Evolutionary conservation across 192 early-diverging fungal species (phyloP).

Genomic region (Nowakowskiella sp.): DNA sequence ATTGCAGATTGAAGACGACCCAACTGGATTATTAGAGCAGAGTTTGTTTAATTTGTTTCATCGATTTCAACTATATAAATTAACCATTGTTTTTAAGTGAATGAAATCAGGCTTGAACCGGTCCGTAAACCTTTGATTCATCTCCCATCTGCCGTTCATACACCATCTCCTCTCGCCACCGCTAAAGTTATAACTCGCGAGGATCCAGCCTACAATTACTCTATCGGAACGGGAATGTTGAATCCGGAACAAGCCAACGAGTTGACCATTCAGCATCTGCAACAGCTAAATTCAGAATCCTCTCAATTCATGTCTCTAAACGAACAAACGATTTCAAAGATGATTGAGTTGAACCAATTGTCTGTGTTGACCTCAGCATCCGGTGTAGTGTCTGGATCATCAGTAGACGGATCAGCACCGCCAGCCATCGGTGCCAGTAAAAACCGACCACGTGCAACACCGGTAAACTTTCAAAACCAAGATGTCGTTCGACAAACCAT

Average conservation of each 20-base stretch:
- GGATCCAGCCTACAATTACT: neutral
- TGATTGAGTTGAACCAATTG: conserved; percentile 61
- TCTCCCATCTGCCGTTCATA: neutral
- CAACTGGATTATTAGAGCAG: conserved; percentile 26
- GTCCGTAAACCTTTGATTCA: conserved; percentile 7
- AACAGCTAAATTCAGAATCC: conserved; percentile 43
- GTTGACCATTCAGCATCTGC: conserved; percentile 38
- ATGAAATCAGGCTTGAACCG: conserved; percentile 27
- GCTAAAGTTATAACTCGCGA: conserved; percentile 20
- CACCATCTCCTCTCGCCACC: conserved; percentile 27
- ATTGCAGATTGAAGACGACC: conserved; percentile 51
- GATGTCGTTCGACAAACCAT: conserved; percentile 53
- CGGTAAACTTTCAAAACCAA: conserved; percentile 45
- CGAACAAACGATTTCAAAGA: conserved; percentile 62
- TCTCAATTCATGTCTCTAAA: conserved; percentile 52
- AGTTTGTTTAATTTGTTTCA: conserved; percentile 3
- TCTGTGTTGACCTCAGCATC: conserved; percentile 34
- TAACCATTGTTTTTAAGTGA: conserved; percentile 14
- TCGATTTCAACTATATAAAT: neutral
- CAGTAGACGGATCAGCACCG: neutral
- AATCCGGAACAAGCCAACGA: conserved; percentile 18
- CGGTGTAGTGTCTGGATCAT: neutral
- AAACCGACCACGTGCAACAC: conserved; percentile 21
- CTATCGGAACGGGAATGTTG: neutral
- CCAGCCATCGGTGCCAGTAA: conserved; percentile 12